These are phyloP conservation scores for Begonia peltatifolia DNA, from an alignment of 306 rosid species.

Conservation along the genomic window DNA sequence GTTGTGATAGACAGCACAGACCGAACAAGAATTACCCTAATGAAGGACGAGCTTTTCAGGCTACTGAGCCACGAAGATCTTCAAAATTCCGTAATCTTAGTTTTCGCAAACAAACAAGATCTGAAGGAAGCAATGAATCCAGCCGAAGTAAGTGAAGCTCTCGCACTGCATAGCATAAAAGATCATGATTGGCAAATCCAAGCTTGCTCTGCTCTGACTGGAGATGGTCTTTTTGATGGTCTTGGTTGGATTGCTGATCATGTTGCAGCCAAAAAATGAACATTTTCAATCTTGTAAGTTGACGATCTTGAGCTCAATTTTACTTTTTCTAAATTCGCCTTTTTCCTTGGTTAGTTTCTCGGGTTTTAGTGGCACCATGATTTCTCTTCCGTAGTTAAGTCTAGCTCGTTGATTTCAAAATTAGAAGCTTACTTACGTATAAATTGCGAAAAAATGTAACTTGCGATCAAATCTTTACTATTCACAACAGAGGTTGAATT, in stretches of 20 bases:
- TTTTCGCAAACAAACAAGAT: conserved; percentile 92
- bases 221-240: conserved; percentile 86
- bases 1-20: conserved; percentile 96
- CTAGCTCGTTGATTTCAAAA: too few relatives aligned
- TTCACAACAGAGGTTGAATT: too few relatives aligned
- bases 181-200: conserved; percentile 99
- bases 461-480: too few relatives aligned
- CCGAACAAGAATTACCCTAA: conserved; percentile 75
- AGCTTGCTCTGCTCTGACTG: conserved; percentile 92
- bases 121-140: conserved; percentile 98
- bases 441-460: too few relatives aligned
- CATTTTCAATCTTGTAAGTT: neutral
- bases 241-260: conserved; percentile 88
- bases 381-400: too few relatives aligned
- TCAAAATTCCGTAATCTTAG: conserved; percentile 66
- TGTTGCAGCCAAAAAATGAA: conserved; percentile 62
- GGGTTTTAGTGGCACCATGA: too few relatives aligned
- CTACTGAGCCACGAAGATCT: conserved; percentile 84
- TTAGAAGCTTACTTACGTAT: too few relatives aligned
- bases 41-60: conserved; percentile 95
- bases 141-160: conserved; percentile 85
- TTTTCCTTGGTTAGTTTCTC: too few relatives aligned
- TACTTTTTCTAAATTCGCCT: too few relatives aligned
- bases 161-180: conserved; percentile 94
- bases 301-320: too few relatives aligned